Evolutionary conservation across 2,329 filamentous ascomycete species (phyloP).

Genomic region (Thielaviopsis euricoi): DNA sequence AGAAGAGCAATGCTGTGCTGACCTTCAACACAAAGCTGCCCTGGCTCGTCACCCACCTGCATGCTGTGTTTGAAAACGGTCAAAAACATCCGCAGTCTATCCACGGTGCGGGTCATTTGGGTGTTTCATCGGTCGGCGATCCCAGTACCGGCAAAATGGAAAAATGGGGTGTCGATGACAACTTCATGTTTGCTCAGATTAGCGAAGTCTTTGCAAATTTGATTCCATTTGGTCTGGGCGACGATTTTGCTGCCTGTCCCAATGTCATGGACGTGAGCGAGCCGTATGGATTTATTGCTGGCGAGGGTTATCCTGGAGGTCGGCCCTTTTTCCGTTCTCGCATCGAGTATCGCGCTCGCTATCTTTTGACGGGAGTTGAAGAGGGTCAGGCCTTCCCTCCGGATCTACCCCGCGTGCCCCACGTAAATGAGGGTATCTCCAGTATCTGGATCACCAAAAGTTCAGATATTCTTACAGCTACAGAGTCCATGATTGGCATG

Average conservation of each 20-base stretch:
- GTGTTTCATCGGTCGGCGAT: slow-evolving; percentile 66
- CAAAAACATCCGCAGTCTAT: slow-evolving; percentile 66
- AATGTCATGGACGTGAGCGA: slow-evolving; percentile 89
- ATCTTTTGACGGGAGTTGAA: background rate
- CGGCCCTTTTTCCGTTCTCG: slow-evolving; percentile 52
- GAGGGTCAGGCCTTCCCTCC: background rate
- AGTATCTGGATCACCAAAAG: slow-evolving; percentile 87
- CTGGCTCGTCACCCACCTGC: slow-evolving; percentile 62
- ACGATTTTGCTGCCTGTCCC: slow-evolving; percentile 61
- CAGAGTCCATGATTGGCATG: slow-evolving; percentile 65
- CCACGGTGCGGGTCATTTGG: slow-evolving; percentile 66
- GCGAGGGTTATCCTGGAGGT: slow-evolving; percentile 74
- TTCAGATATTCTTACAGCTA: slow-evolving; percentile 49
- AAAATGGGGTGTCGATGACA: slow-evolving; percentile 66
- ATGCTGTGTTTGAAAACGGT: slow-evolving; percentile 56
- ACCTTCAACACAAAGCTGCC: slow-evolving; percentile 77
- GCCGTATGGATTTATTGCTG: slow-evolving; percentile 65
- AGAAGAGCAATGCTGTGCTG: slow-evolving; percentile 55
- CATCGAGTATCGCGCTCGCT: background rate
- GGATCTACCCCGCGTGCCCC: slow-evolving; percentile 45
- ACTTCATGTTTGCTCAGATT: slow-evolving; percentile 59
- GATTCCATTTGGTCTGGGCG: slow-evolving; percentile 58
- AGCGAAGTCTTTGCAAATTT: slow-evolving; percentile 60
- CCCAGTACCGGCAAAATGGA: slow-evolving; percentile 61
- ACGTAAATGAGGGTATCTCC: slow-evolving; percentile 53